A percentile compares a stretch with the other conserved stretches of the same genome.
Conservation (phyloP, 176 grass and related monocot species). For the Juncus inflexus region DNA sequence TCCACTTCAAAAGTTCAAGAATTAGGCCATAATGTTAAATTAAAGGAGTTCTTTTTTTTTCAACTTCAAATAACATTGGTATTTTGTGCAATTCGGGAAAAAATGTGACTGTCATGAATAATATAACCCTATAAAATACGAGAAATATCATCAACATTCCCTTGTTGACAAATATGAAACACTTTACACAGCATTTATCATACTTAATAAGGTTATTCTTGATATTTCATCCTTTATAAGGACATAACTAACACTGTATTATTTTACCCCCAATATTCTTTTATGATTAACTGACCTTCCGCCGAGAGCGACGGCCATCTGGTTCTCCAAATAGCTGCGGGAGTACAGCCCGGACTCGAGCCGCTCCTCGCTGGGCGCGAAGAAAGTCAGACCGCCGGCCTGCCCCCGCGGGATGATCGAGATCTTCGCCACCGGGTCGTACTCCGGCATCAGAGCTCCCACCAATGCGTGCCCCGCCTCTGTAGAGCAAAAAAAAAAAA, state of each 20-base stretch:
- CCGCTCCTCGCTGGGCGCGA: constrained; percentile 91
- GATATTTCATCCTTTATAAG: too few relatives aligned
- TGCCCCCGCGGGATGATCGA: constrained; percentile 96
- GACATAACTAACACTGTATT: too few relatives aligned
- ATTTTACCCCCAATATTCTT: background rate
- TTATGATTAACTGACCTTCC: constrained; percentile 49
- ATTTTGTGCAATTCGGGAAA: background rate
- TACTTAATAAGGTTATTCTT: too few relatives aligned
- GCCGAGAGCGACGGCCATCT: constrained; percentile 99
- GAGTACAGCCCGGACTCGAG: constrained; percentile 91
- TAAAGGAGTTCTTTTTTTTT: too few relatives aligned
- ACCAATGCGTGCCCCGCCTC: constrained; percentile 97
- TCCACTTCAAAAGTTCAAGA: too few relatives aligned
- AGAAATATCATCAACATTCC: too few relatives aligned
- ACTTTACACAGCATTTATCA: too few relatives aligned
- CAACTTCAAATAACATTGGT: background rate
- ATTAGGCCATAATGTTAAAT: too few relatives aligned
- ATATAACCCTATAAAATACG: too few relatives aligned
- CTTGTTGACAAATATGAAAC: too few relatives aligned
- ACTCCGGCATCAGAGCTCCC: constrained; percentile 94
- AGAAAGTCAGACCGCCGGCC: constrained; percentile 93
- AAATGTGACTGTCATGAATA: background rate
- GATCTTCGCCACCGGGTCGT: constrained; percentile 95
- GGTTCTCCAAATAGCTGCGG: constrained; percentile 97
- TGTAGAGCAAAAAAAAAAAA: constrained; percentile 17